Evolutionary conservation across 2,329 filamentous ascomycete species (phyloP).

Genomic region (Fusarium chlamydosporum): DNA sequence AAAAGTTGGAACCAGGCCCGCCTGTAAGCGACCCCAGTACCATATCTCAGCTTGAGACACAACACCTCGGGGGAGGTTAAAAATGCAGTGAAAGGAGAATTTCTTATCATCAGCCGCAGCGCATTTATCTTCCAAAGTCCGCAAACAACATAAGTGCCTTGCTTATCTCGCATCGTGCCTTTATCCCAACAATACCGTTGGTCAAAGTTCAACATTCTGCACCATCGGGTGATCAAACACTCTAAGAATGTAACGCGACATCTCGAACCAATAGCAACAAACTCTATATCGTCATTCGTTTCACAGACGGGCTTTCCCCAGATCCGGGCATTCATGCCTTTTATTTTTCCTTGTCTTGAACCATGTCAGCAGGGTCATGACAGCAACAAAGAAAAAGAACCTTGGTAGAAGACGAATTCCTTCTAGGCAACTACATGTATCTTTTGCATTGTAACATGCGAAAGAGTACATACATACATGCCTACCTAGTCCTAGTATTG

Average conservation of each 20-base stretch:
- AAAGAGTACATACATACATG: not conserved
- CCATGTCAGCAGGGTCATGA: conserved; percentile 26
- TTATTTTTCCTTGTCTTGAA: conserved; percentile 6
- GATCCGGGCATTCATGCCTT: not conserved
- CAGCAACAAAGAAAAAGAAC: conserved; percentile 33
- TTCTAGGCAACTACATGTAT: conserved; percentile 36
- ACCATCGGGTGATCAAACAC: conserved; percentile 24
- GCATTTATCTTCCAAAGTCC: not conserved
- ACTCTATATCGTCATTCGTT: conserved; percentile 19
- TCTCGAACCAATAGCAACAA: not conserved
- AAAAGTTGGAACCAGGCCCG: no score
- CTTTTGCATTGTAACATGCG: not conserved
- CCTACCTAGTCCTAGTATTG: no score
- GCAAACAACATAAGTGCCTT: not conserved
- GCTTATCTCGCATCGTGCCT: conserved; percentile 24
- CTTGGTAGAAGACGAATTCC: conserved; percentile 29
- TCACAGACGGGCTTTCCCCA: conserved; percentile 7
- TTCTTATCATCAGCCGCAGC: conserved; percentile 15
- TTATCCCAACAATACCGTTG: conserved; percentile 4
- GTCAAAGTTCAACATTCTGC: conserved; percentile 2
- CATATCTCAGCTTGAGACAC: no score
- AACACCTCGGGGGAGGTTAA: no score
- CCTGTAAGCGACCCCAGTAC: no score
- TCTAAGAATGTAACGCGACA: conserved; percentile 13
- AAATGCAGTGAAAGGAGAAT: not conserved